Evolutionary conservation across 257 asterid species (phyloP), one percentile per base, ranked within the genome.

Genomic region (Solanum chiquidenum): DNA sequence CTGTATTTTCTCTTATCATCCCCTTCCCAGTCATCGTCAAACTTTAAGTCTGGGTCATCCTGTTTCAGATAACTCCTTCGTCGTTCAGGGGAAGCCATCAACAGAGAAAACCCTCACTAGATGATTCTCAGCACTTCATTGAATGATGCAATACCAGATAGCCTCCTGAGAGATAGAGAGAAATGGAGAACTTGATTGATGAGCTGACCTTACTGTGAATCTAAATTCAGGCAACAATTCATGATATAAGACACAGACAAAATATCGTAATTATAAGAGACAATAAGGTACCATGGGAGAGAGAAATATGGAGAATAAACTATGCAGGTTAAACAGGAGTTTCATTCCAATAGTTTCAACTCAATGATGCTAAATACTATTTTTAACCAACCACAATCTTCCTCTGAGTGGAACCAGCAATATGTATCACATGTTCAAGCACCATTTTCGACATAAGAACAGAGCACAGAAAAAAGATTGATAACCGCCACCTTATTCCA

Each of bases 61-160:
- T 88, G 92, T 85, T 91, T 92, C 89, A 58, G 73, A 35, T 91
- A 91, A 89, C 88, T 88, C 94, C 94, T 92, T 83, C 16, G 34
- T 46, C 88, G 91, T 77, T 92, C 96, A 84, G 98, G 95, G 71
- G 98, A 95, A 89, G 90, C 95, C 98, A 96, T 95, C 66, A 76
- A 88, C 87, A 89, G 68, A 89, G 84, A 82, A 87, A 75, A 87
- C 86, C 92, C 87, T 91, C 84, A 27, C 87, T 27, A 44, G 38
- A 25, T 79, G 55, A 42, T 80, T 80, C 29, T 80, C 29, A 46
- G 69, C 42, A 49, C 27, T 29, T 80, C 85, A 80, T 18, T 27
- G 42, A 79, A 80, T 46, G 66, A 49, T 46, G 42, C 38, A 49
- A 29, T 29, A 76, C 58, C 58, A 76, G 83, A 76, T 7, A 40